Conservation (phyloP, 495 filamentous ascomycete species). For the Acidomyces sp. region DNA sequence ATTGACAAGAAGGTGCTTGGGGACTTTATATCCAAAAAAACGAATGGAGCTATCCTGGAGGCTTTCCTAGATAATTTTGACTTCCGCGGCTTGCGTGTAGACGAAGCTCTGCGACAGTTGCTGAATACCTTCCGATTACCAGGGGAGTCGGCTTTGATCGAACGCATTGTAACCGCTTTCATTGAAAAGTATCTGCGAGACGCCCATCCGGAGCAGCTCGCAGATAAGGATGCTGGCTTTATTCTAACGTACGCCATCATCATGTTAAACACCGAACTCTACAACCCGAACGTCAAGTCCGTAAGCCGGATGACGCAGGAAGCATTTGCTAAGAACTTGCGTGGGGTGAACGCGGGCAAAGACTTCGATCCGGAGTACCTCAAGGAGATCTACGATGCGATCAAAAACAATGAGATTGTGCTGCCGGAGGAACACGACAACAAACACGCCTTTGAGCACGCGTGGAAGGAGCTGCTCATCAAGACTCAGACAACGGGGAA, state of each 20-base stretch:
- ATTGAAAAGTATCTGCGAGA: constrained; percentile 73
- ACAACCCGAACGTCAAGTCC: constrained; percentile 80
- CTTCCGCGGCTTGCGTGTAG: constrained; percentile 72
- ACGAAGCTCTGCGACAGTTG: constrained; percentile 77
- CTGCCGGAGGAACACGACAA: constrained; percentile 95
- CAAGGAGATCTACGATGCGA: constrained; percentile 77
- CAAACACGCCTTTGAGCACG: constrained; percentile 87
- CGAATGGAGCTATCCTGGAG: constrained; percentile 65
- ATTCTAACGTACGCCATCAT: constrained; percentile 92
- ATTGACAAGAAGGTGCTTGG: constrained; percentile 84
- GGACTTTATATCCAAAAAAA: constrained; percentile 81
- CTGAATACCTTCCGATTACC: constrained; percentile 89
- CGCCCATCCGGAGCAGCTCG: constrained; percentile 58
- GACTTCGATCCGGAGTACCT: constrained; percentile 82
- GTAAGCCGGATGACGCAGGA: constrained; percentile 65
- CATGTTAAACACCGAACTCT: constrained; percentile 90
- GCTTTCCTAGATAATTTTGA: constrained; percentile 78
- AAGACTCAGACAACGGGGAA: constrained; percentile 68
- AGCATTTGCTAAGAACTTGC: constrained; percentile 76
- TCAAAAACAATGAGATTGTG: constrained; percentile 88
- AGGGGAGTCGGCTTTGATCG: constrained; percentile 84
- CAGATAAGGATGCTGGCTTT: constrained; percentile 78
- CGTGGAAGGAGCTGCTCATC: constrained; percentile 85
- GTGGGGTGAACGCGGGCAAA: constrained; percentile 72
- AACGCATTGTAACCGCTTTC: constrained; percentile 79